Base-by-base conservation (phyloP, 768 basidiomycete genomes). In the Mycena chlorophos region DNA sequence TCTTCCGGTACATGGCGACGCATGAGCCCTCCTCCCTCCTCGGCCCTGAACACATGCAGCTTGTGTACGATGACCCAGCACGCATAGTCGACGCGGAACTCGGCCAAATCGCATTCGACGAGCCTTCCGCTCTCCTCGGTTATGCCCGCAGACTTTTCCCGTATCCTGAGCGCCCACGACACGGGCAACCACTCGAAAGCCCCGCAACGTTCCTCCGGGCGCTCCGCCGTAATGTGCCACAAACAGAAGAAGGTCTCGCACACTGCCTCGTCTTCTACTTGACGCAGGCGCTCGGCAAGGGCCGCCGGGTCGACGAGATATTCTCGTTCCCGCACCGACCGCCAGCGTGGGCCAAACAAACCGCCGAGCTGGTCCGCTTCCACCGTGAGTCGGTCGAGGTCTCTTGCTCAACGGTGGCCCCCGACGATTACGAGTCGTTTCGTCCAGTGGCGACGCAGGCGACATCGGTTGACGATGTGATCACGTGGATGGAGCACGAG, bases 261-360 rank as follows among this genome's bases (percentile, higher is more conserved):
- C 26, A 46, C 22, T 46, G 26, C n/a, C 45, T 46, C 20, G 45
- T 46, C 45, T 25, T 46, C 26, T 46, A 46, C 26, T 25, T 46
- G 12, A 46, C 45, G 6, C 45, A 46, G 45, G 45, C 22, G 8
- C n/a, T 46, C 23, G 20, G 23, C 8, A 27, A 46, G 22, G 23
- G 45, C 4, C 23, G 26, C 12, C 40, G 40, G 8, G 23, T 46
- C 6, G 45, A 46, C 4, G 22, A 45, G 1, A 26, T 56, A 20
- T 56, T 56, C 39, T n/a, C 49, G 17, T 56, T 56, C 28, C 54
- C 54, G 23, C 42, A 34, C 40, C 29, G 27, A 16, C 1, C 26
- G 5, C 54, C 54, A 14, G 17, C 31, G 5, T 56, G 54, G 54
- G 54, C 54, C 6, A 49, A 49, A n/a, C 31, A 55, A 39, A 22